Evolutionary conservation across 2,329 filamentous ascomycete species (phyloP).

Genomic region (Tolypocladium amazonense): DNA sequence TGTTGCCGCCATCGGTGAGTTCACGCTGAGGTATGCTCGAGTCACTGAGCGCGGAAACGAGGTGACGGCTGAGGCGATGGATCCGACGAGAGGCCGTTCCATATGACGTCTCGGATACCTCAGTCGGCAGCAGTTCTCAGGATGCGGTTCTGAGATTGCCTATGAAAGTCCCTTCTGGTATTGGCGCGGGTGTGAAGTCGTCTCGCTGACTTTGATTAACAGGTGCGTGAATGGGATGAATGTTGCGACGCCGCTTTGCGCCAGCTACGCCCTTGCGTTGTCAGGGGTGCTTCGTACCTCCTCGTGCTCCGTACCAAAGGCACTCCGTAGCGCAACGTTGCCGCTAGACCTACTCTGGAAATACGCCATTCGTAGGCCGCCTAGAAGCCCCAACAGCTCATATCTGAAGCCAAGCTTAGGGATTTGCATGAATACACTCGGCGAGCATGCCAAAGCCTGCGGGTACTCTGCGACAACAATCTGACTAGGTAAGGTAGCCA

Average conservation of each 20-base stretch:
- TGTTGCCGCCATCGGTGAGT: conserved; percentile 18
- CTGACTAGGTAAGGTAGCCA: neutral
- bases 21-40: neutral
- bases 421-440: too few species aligned
- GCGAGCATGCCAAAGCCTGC: too few species aligned
- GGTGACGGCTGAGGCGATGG: neutral
- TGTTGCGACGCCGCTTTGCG: neutral
- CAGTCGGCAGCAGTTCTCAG: neutral
- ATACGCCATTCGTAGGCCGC: too few species aligned
- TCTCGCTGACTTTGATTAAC: neutral
- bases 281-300: neutral
- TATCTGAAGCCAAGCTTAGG: too few species aligned
- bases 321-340: neutral
- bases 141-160: neutral
- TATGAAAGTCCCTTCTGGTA: neutral
- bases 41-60: neutral
- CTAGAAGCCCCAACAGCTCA: too few species aligned
- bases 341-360: neutral
- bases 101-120: neutral
- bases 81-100: neutral
- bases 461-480: neutral
- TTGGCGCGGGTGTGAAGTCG: neutral
- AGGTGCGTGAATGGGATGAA: neutral
- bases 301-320: neutral
- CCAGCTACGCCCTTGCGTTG: neutral